Conservation (phyloP, 192 early-diverging fungal species). For the Anaeromyces robustus region DNA sequence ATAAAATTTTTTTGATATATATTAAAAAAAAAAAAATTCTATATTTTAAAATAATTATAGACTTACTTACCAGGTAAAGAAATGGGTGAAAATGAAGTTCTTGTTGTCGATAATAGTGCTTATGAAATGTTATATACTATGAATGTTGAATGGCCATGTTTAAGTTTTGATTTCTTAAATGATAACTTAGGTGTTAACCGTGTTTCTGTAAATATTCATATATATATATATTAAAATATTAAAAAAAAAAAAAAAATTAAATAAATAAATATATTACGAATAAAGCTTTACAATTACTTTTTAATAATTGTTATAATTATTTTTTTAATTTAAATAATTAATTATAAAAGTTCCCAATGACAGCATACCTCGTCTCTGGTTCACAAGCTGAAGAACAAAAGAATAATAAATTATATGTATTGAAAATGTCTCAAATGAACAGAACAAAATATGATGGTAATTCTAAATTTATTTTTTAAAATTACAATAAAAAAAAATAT, state of each 20-base stretch:
- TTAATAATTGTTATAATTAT: too few species aligned
- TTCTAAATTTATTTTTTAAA: too few species aligned
- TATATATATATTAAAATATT: background rate
- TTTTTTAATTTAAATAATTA: too few species aligned
- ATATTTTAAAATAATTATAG: background rate
- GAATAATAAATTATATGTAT: conserved; percentile 82
- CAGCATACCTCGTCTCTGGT: conserved; percentile 83
- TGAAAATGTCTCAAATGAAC: conserved; percentile 90
- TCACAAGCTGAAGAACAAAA: conserved; percentile 69
- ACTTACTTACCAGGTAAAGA: conserved; percentile 56
- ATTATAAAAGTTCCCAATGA: conserved; percentile 59
- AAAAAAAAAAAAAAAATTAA: background rate
- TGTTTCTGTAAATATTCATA: conserved; percentile 27
- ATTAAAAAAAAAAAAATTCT: background rate
- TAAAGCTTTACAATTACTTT: too few species aligned
- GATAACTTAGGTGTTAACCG: conserved; percentile 69
- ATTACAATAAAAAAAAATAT: too few species aligned
- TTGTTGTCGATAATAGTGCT: conserved; percentile 84
- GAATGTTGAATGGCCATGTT: conserved; percentile 86
- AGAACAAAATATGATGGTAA: conserved; percentile 84
- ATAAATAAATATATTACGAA: too few species aligned
- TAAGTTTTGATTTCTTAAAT: conserved; percentile 86
- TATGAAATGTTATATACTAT: conserved; percentile 96
- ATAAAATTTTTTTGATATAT: conserved; percentile 49
- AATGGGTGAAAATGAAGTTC: conserved; percentile 68